These are phyloP conservation scores for Fusarium nisikadoi DNA, from an alignment of 2,329 filamentous ascomycete genomes.

Conservation along the genomic window DNA sequence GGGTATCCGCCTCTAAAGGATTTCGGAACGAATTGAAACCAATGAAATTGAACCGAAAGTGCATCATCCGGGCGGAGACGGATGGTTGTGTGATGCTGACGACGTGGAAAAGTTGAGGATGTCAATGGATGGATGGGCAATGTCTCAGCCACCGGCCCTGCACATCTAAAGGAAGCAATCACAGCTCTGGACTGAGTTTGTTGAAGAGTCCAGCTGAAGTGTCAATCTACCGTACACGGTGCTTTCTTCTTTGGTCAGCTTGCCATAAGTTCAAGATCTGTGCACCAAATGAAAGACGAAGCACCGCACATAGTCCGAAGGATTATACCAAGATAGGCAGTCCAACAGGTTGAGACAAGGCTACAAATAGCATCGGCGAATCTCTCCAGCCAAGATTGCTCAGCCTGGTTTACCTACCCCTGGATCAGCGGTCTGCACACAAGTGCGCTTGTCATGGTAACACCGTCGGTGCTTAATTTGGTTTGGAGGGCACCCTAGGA, in stretches of 20 bases:
- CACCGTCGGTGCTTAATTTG: slow-evolving; percentile 40
- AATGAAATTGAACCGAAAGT: slow-evolving; percentile 12
- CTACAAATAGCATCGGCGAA: slow-evolving; percentile 37
- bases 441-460: slow-evolving; percentile 31
- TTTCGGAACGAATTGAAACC: slow-evolving; percentile 19
- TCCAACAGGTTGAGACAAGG: slow-evolving; percentile 19
- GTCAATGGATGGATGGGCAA: slow-evolving; percentile 25
- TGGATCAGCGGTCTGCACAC: slow-evolving; percentile 42
- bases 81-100: slow-evolving; percentile 26
- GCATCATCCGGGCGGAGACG: slow-evolving; percentile 38
- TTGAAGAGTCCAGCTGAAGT: slow-evolving; percentile 1
- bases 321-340: slow-evolving; percentile 30
- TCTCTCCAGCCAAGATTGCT: slow-evolving; percentile 36
- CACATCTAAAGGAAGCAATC: slow-evolving; percentile 20
- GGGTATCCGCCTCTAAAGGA: slow-evolving; percentile 26
- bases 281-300: slow-evolving; percentile 13
- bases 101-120: slow-evolving; percentile 27
- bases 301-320: slow-evolving; percentile 19
- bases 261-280: not conserved
- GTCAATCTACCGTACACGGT: not conserved
- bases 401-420: slow-evolving; percentile 30
- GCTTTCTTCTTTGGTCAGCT: not conserved
- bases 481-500: slow-evolving; percentile 16
- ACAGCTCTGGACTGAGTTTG: slow-evolving; percentile 3
- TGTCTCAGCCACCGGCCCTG: slow-evolving; percentile 34